phyloP scores from a whole-genome alignment of 768 basidiomycete species.

The Serendipita sp. region DNA sequence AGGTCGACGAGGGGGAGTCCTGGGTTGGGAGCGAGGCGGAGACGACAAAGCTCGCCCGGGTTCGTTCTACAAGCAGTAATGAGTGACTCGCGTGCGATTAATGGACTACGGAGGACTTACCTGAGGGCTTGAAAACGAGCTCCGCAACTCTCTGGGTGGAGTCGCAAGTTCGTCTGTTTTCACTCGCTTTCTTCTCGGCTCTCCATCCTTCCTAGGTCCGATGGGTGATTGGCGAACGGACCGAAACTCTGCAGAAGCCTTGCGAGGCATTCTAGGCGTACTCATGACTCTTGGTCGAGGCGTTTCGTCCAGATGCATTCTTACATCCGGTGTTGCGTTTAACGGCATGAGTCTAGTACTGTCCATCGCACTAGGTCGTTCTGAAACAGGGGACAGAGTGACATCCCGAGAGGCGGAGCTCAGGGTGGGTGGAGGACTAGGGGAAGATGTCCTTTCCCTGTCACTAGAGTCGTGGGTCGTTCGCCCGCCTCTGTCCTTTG shows the following conservation, averaged over 20 bases:
- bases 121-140: neutral
- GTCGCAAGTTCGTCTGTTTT: constrained; percentile 1
- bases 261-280: neutral
- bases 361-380: neutral
- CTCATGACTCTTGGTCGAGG: constrained; percentile 2
- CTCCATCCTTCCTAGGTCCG: neutral
- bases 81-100: no score
- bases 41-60: neutral
- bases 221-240: neutral
- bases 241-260: neutral
- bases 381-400: neutral
- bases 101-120: neutral
- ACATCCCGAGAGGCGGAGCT: neutral
- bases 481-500: neutral
- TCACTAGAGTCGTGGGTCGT: neutral
- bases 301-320: neutral
- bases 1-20: neutral
- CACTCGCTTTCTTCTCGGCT: neutral
- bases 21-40: neutral
- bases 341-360: no score
- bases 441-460: neutral
- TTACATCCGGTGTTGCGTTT: no score
- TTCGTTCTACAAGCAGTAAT: no score
- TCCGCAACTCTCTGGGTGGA: neutral
- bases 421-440: neutral